phyloP scores from a whole-genome alignment of 2,329 filamentous ascomycete species.

The Microsporum audouinii region DNA sequence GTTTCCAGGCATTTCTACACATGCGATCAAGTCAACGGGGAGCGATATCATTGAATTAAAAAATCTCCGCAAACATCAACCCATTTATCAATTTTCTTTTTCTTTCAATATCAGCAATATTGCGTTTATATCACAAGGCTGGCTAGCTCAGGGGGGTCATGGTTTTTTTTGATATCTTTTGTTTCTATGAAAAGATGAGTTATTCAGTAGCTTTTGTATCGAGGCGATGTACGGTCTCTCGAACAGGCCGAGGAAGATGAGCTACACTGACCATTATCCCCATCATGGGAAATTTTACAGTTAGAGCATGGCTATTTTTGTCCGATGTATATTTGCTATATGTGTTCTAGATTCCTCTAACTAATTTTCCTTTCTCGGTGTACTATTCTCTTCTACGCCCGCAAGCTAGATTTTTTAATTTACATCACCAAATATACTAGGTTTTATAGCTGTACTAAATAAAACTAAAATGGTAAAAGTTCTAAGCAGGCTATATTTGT shows the following conservation, averaged over 20 bases:
- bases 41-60: conserved; percentile 61
- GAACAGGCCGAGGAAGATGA: neutral
- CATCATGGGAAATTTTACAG: neutral
- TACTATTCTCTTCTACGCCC: neutral
- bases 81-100: neutral
- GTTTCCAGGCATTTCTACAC: conserved; percentile 77
- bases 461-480: too few species aligned
- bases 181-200: neutral
- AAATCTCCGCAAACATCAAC: neutral
- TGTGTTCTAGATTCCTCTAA: neutral
- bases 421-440: neutral
- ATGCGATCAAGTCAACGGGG: conserved; percentile 70
- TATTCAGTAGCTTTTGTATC: neutral
- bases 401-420: neutral
- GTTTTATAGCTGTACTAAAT: too few species aligned
- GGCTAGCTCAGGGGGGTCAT: neutral
- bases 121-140: neutral
- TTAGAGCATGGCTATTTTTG: neutral
- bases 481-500: too few species aligned
- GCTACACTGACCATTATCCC: neutral
- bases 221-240: neutral
- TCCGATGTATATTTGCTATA: neutral
- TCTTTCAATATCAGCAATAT: neutral
- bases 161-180: neutral
- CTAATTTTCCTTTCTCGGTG: neutral